Evolutionary conservation across 2,329 filamentous ascomycete species (phyloP).

Genomic region (Paraphoma sp.): DNA sequence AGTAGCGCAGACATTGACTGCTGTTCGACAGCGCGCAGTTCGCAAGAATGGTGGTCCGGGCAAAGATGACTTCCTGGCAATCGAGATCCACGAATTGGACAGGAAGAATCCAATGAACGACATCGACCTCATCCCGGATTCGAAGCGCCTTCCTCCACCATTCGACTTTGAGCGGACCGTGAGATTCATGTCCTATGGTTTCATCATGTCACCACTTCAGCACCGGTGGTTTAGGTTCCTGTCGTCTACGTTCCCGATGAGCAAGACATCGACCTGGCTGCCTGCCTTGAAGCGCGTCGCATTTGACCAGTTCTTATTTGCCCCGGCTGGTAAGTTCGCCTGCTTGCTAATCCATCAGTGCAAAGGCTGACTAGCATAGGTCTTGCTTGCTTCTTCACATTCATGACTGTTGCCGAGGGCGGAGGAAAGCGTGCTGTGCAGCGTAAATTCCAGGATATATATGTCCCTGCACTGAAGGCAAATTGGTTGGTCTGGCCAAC

Average conservation of each 20-base stretch:
- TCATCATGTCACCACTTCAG: constrained; percentile 93
- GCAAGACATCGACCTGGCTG: constrained; percentile 70
- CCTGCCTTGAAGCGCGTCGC: constrained; percentile 90
- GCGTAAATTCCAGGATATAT: constrained; percentile 91
- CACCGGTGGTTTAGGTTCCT: constrained; percentile 96
- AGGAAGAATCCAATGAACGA: constrained; percentile 74
- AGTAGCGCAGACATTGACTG: constrained; percentile 89
- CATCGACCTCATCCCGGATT: constrained; percentile 70
- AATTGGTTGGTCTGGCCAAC: constrained; percentile 96
- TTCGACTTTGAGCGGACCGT: constrained; percentile 97
- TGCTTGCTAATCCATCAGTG: constrained; percentile 2
- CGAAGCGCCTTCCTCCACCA: constrained; percentile 71
- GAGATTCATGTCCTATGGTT: constrained; percentile 96
- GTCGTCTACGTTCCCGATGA: constrained; percentile 81
- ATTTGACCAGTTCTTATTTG: constrained; percentile 92
- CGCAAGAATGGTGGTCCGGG: constrained; percentile 70
- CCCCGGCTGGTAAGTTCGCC: constrained; percentile 73
- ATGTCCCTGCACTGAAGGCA: constrained; percentile 90
- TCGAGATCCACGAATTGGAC: constrained; percentile 89
- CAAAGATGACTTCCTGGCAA: constrained; percentile 75
- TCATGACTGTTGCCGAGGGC: constrained; percentile 95
- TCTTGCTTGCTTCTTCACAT: constrained; percentile 88
- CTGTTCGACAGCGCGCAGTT: constrained; percentile 72
- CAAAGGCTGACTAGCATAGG: constrained; percentile 52
- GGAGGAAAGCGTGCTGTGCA: constrained; percentile 80